Evolutionary conservation across 1,284 basidiomycete species (phyloP).

Genomic region (Caloboletus firmus): DNA sequence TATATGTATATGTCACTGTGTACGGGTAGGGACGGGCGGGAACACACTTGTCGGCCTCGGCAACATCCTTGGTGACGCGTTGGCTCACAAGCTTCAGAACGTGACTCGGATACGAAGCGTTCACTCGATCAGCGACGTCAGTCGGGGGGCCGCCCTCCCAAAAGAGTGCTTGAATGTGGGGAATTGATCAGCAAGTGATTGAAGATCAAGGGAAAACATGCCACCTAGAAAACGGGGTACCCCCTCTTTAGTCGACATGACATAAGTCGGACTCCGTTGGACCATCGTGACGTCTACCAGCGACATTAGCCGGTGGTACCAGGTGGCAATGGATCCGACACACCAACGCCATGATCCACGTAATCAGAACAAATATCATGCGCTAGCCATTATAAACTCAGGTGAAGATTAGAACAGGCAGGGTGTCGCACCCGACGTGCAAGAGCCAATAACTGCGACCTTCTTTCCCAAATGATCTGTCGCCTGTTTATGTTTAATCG

Average conservation of each 20-base stretch:
- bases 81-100: constrained; percentile 39
- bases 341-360: constrained; percentile 33
- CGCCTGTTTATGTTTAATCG: constrained; percentile 49
- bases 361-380: constrained; percentile 34
- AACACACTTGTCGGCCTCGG: constrained; percentile 25
- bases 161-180: constrained; percentile 39
- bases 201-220: constrained; percentile 17
- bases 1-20: constrained; percentile 38
- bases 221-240: constrained; percentile 41
- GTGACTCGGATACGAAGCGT: constrained; percentile 29
- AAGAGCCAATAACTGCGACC: constrained; percentile 60
- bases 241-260: constrained; percentile 52
- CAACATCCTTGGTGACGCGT: constrained; percentile 39
- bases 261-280: constrained; percentile 62
- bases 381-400: constrained; percentile 18
- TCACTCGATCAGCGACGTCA: constrained; percentile 44
- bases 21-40: constrained; percentile 3
- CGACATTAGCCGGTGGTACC: background rate
- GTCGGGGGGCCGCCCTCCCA: constrained; percentile 39
- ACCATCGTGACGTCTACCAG: constrained; percentile 57
- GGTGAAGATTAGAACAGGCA: background rate
- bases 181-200: background rate
- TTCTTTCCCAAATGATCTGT: constrained; percentile 56
- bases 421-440: constrained; percentile 49
- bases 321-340: background rate